These are phyloP conservation scores for Agaricus sinodeliciosus DNA, from an alignment of 768 basidiomycete genomes.

Conservation along the genomic window DNA sequence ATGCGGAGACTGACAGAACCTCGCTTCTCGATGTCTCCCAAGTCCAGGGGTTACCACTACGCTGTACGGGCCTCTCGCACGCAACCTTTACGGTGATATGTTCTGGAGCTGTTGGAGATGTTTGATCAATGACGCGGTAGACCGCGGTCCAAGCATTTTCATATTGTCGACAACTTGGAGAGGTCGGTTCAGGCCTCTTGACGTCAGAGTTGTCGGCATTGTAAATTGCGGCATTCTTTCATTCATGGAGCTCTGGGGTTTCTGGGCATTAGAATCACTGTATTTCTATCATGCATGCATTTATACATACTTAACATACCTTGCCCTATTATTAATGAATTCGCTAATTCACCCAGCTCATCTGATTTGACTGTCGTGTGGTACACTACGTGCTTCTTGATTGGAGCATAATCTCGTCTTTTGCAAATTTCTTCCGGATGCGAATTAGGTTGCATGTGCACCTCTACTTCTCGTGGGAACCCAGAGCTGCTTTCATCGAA, in stretches of 20 bases:
- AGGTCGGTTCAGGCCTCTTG: too few species aligned
- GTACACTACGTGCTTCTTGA: background rate
- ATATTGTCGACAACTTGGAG: too few species aligned
- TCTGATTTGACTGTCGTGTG: background rate
- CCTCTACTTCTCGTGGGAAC: background rate
- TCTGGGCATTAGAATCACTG: constrained; percentile 14
- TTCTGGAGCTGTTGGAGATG: background rate
- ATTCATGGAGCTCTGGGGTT: background rate
- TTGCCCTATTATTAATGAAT: background rate
- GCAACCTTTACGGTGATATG: constrained; percentile 16
- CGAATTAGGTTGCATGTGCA: background rate
- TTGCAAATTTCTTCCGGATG: background rate
- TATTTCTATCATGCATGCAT: constrained; percentile 22
- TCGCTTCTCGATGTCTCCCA: constrained; percentile 16
- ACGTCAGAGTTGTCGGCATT: background rate
- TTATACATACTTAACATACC: constrained; percentile 6
- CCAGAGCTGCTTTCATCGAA: too few species aligned
- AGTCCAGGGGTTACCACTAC: constrained; percentile 15
- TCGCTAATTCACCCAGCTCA: background rate
- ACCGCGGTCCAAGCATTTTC: too few species aligned
- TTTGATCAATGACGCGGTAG: background rate
- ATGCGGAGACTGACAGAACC: constrained; percentile 33
- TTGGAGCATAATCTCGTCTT: too few species aligned
- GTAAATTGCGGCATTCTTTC: background rate
- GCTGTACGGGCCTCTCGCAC: constrained; percentile 11